These are phyloP conservation scores for Debaryomycetaceae sp. DNA, from an alignment of 1,139 yeast species.

Conservation along the genomic window DNA sequence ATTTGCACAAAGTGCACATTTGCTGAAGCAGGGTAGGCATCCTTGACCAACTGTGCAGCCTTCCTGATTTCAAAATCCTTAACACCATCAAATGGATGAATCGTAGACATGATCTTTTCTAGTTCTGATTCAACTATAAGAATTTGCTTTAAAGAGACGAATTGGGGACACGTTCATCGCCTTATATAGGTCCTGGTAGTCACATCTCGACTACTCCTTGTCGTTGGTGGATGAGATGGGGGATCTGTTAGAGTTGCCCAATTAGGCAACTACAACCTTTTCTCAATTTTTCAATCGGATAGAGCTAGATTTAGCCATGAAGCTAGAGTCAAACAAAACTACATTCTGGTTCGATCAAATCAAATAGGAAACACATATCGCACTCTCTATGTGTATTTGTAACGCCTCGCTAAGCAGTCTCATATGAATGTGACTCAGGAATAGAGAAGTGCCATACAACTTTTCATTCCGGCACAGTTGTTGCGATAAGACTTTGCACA, in stretches of 20 bases:
- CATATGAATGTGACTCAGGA: neutral
- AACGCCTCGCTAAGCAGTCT: too few species aligned
- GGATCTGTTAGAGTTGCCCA: constrained; percentile 6
- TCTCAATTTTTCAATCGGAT: neutral
- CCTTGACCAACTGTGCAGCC: constrained; percentile 64
- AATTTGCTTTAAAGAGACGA: too few species aligned
- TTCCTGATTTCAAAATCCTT: constrained; percentile 61
- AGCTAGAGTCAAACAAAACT: too few species aligned
- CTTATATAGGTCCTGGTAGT: too few species aligned
- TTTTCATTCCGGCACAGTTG: neutral
- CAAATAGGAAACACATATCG: too few species aligned
- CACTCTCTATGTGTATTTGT: too few species aligned
- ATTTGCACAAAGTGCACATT: constrained; percentile 68
- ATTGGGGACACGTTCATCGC: too few species aligned
- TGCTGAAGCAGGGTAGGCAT: constrained; percentile 45
- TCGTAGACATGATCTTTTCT: constrained; percentile 6
- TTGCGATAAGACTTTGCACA: neutral
- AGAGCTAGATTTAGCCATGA: neutral
- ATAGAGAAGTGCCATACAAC: neutral
- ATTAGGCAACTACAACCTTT: constrained; percentile 2
- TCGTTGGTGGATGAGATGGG: neutral
- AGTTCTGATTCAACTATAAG: neutral
- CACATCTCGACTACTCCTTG: neutral
- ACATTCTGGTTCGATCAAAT: too few species aligned
- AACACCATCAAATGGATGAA: constrained; percentile 67